A percentile compares a stretch with the other conserved stretches of the same genome.
These are phyloP conservation scores for Lipomyces sp. DNA, from an alignment of 805 yeast species.

Conservation along the genomic window DNA sequence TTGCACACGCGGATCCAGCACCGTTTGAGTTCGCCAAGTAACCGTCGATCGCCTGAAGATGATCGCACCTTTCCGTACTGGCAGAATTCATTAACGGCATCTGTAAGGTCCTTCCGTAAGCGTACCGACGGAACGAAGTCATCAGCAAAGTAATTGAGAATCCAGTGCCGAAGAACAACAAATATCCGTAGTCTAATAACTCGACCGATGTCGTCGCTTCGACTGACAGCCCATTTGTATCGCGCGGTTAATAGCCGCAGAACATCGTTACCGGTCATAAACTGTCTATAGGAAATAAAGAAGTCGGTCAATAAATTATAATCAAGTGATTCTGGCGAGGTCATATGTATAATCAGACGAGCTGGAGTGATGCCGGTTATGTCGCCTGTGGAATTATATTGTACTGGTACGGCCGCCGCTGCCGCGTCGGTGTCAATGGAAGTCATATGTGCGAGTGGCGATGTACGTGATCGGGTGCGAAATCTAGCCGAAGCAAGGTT, in stretches of 20 bases:
- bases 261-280: slow-evolving; percentile 62
- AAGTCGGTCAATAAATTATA: slow-evolving; percentile 83
- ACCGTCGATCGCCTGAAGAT: slow-evolving; percentile 43
- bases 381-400: slow-evolving; percentile 24
- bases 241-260: slow-evolving; percentile 67
- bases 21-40: slow-evolving; percentile 54
- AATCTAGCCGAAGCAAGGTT: background rate
- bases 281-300: slow-evolving; percentile 79
- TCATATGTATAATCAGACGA: slow-evolving; percentile 48
- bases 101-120: slow-evolving; percentile 52
- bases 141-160: slow-evolving; percentile 81
- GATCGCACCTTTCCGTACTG: slow-evolving; percentile 40
- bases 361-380: slow-evolving; percentile 40
- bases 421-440: slow-evolving; percentile 22
- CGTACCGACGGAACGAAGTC: slow-evolving; percentile 68
- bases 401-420: slow-evolving; percentile 25
- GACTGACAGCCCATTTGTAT: slow-evolving; percentile 70
- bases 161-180: slow-evolving; percentile 87
- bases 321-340: slow-evolving; percentile 75
- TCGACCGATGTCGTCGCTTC: slow-evolving; percentile 57
- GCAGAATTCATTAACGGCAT: slow-evolving; percentile 47
- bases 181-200: slow-evolving; percentile 78
- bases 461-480: background rate
- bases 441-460: slow-evolving; percentile 1
- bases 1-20: slow-evolving; percentile 53